phyloP scores from a whole-genome alignment of 257 asterid genomes.

The Petunia axillaris region DNA sequence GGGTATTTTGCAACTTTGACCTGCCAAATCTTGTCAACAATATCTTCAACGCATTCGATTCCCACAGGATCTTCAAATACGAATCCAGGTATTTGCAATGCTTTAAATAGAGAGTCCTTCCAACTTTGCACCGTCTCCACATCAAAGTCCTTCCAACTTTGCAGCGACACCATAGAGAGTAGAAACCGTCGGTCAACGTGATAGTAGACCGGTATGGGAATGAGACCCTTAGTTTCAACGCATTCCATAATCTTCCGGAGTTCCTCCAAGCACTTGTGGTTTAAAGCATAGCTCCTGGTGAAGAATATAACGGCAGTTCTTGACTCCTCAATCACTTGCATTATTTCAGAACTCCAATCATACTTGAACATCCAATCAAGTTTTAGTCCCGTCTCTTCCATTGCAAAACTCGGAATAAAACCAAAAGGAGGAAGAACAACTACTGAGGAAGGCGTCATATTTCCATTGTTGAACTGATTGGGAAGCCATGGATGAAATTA shows the following conservation, averaged over 20 bases:
- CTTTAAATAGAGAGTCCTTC: not conserved
- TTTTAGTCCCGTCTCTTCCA: no score
- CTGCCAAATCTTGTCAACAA: no score
- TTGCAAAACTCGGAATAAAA: no score
- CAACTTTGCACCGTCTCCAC: constrained; percentile 19
- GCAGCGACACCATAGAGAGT: not conserved
- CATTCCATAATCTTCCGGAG: constrained; percentile 10
- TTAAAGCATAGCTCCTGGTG: not conserved
- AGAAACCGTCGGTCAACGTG: not conserved
- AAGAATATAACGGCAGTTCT: not conserved
- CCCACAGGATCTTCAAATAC: no score
- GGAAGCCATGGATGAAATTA: no score
- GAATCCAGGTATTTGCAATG: not conserved
- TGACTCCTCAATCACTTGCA: not conserved
- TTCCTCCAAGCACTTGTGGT: constrained; percentile 17
- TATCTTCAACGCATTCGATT: no score
- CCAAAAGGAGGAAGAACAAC: no score
- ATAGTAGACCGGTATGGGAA: not conserved
- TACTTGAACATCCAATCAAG: no score
- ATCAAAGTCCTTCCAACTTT: not conserved
- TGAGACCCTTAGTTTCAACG: not conserved
- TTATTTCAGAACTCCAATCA: no score
- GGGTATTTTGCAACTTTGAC: not conserved
- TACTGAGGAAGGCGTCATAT: no score
- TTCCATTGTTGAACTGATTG: no score